Percentiles rank a stretch among this genome's conserved stretches.
phyloP scores from a whole-genome alignment of 2,329 filamentous ascomycete species.

The Alternaria tenuissima region DNA sequence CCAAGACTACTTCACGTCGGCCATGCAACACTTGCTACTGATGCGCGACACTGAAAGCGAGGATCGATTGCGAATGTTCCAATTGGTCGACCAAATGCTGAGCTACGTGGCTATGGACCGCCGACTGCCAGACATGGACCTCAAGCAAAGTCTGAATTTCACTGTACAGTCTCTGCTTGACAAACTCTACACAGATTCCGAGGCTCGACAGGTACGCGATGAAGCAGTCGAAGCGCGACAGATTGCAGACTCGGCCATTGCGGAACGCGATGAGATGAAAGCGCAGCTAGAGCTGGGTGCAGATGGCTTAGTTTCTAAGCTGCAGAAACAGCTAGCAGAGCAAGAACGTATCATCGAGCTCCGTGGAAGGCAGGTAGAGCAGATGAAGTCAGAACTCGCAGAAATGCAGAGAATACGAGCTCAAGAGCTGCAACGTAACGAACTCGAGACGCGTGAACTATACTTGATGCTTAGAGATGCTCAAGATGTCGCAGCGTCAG shows the following conservation, averaged over 20 bases:
- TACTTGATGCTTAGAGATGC: constrained; percentile 99
- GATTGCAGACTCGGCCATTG: constrained; percentile 93
- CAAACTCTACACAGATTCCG: constrained; percentile 94
- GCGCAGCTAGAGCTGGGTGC: constrained; percentile 89
- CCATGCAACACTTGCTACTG: constrained; percentile 91
- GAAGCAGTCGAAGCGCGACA: constrained; percentile 90
- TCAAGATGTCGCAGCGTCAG: constrained; percentile 92
- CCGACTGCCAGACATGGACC: constrained; percentile 92
- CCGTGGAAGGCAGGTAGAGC: constrained; percentile 83
- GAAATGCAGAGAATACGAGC: constrained; percentile 85
- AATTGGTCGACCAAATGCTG: constrained; percentile 97
- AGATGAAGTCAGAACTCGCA: constrained; percentile 86
- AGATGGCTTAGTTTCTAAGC: constrained; percentile 88
- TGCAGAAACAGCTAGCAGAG: constrained; percentile 94
- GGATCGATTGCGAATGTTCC: constrained; percentile 93
- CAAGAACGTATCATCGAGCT: constrained; percentile 90
- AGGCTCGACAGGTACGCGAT: constrained; percentile 90
- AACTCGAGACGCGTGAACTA: constrained; percentile 93
- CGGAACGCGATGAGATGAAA: constrained; percentile 94
- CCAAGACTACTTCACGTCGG: constrained; percentile 94
- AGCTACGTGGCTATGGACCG: constrained; percentile 99
- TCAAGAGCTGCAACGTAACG: constrained; percentile 92
- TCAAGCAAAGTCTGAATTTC: constrained; percentile 97
- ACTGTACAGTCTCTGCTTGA: constrained; percentile 95
- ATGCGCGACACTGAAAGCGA: constrained; percentile 92